Evolutionary conservation across 2,329 filamentous ascomycete genomes (phyloP), one percentile per base, ranked within the genome.

Genomic region (Trichoderma polysporum): DNA sequence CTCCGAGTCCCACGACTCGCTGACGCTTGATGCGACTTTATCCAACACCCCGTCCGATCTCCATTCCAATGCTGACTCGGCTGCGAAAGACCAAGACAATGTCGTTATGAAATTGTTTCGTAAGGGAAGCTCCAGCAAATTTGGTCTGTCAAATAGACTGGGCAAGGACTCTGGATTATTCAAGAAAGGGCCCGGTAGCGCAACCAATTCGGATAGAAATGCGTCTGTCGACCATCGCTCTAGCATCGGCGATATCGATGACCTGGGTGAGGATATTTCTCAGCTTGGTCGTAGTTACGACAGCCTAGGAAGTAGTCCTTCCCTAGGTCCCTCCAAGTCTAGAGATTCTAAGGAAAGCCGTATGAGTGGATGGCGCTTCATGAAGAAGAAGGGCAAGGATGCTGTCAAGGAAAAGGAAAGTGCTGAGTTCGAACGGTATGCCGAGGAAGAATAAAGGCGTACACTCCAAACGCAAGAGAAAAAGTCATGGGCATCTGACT

Each of bases 81-180:
- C 77, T 37, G 68, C 76, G 33, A 86, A 85, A 72, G 81, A 87
- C 66, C 79, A 82, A 69, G 85, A 88, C 61, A 86, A 86, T 69
- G 85, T 86, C 63, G 79, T 89, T 70, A 80, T 84, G 74, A 86
- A 88, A 74, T 80, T 90, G 57, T 84, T 90, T 66, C 85, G 88
- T 35, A 90, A 90, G 78, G 86, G 87, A 58, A 89, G 86, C 74
- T 87, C 86, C 7, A 84, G 86, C 76, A 90, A 90, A 78, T 90
- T 90, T 74, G 86, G 86, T 75, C 79, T 89, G 68, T 83, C 87
- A 13, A 86, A 86, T 57, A 76, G 85, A 67, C 73, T 85, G 22
- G 81, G 82, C 60, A 90, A 87, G 72, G 84, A 85, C 54, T 82
- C 83, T 31, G 75, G 79, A 10, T 76, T 86, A 29, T 87, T 86